These are phyloP conservation scores for Beauveria australis DNA, from an alignment of 2,329 filamentous ascomycete species.

Conservation along the genomic window DNA sequence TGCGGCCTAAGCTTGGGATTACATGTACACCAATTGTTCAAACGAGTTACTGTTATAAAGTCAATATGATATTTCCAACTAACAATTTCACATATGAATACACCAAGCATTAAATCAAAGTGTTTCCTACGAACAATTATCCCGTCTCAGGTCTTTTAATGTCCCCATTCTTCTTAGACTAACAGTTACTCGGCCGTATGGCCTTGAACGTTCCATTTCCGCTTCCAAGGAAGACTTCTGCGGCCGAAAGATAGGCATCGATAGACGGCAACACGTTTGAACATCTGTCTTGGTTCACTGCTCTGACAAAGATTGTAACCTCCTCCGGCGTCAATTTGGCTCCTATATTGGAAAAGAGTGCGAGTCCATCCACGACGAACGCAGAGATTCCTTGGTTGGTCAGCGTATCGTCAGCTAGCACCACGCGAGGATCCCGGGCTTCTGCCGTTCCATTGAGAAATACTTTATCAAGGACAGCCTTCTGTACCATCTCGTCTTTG, in stretches of 20 bases:
- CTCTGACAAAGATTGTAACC: neutral
- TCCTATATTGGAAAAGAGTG: conserved; percentile 1
- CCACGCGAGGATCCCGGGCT: neutral
- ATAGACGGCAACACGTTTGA: conserved; percentile 8
- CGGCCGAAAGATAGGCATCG: conserved; percentile 5
- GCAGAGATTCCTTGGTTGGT: conserved; percentile 10
- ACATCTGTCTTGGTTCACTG: conserved; percentile 13
- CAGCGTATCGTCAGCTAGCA: conserved; percentile 10
- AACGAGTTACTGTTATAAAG: no score
- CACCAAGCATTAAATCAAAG: no score
- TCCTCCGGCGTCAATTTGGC: conserved; percentile 6
- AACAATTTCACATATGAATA: no score
- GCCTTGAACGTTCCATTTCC: neutral
- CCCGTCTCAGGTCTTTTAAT: no score
- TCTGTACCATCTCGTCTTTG: conserved; percentile 14
- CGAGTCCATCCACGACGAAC: conserved; percentile 13
- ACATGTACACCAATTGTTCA: no score
- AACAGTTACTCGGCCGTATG: neutral
- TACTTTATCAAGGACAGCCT: conserved; percentile 13
- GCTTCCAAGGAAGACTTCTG: neutral
- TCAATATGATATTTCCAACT: no score
- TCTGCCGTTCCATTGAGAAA: neutral
- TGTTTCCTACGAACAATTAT: no score
- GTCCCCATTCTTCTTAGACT: no score
- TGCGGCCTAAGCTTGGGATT: no score